Percentiles rank a stretch among this genome's conserved stretches.
These are phyloP conservation scores for Arachis stenosperma DNA, from an alignment of 306 rosid species.

Conservation along the genomic window DNA sequence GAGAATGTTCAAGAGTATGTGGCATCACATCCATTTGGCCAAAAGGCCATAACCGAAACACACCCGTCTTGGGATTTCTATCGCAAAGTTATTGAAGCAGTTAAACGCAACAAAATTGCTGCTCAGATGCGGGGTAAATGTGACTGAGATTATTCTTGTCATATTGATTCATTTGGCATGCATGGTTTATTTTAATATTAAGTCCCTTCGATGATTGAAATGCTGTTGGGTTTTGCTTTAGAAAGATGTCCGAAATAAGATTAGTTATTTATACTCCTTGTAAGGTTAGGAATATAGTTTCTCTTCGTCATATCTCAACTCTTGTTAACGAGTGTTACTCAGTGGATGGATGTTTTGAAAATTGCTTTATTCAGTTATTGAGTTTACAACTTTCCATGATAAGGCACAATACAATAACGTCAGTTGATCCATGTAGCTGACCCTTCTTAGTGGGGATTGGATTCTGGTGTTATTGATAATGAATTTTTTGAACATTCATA, in stretches of 20 bases:
- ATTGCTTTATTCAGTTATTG: too few relatives aligned
- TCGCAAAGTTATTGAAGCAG: slow-evolving; percentile 34
- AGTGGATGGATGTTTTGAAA: neutral
- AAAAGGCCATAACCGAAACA: slow-evolving; percentile 61
- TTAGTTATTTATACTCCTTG: neutral
- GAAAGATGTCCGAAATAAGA: slow-evolving; percentile 3
- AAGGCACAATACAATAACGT: too few relatives aligned
- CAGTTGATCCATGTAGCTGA: too few relatives aligned
- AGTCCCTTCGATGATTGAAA: neutral
- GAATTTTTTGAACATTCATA: neutral
- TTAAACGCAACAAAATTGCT: slow-evolving; percentile 9
- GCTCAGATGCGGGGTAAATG: neutral
- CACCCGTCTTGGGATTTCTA: slow-evolving; percentile 65
- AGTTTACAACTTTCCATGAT: too few relatives aligned
- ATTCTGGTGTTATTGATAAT: neutral
- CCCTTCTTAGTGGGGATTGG: too few relatives aligned
- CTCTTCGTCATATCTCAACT: neutral
- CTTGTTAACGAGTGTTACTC: neutral
- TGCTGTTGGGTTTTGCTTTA: slow-evolving; percentile 14
- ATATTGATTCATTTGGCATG: slow-evolving; percentile 1
- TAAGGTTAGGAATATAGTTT: neutral
- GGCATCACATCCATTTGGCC: slow-evolving; percentile 71
- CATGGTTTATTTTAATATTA: neutral
- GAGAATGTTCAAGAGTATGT: slow-evolving; percentile 69
- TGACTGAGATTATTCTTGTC: neutral